Evolutionary conservation across 495 filamentous ascomycete species (phyloP).

Genomic region (Xylaria telfairii): DNA sequence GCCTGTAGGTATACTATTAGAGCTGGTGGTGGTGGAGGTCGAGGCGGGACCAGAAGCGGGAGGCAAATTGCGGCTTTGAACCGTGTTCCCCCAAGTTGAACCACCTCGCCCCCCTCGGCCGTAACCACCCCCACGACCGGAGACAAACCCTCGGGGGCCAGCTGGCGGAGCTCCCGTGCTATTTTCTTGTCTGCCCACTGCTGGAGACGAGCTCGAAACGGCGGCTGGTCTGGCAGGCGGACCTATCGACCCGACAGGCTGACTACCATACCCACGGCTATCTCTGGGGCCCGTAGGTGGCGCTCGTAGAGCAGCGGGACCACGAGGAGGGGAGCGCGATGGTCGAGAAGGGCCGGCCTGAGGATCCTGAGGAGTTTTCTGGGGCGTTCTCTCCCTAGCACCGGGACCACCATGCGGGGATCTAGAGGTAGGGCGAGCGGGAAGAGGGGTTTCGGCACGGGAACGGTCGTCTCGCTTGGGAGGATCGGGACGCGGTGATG

Average conservation of each 20-base stretch:
- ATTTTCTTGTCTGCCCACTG: conserved; percentile 42
- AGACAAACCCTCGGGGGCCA: conserved; percentile 54
- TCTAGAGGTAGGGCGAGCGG: conserved; percentile 40
- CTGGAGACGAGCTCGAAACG: conserved; percentile 32
- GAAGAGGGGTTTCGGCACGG: conserved; percentile 44
- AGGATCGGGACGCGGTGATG: conserved; percentile 50
- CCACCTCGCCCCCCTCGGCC: conserved; percentile 48
- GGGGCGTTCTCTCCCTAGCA: conserved; percentile 39
- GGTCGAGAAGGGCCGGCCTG: conserved; percentile 26
- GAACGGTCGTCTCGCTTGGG: conserved; percentile 51
- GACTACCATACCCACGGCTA: conserved; percentile 43
- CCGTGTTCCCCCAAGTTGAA: conserved; percentile 40
- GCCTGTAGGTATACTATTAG: conserved; percentile 51
- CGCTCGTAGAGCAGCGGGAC: conserved; percentile 53
- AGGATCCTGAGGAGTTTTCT: conserved; percentile 35
- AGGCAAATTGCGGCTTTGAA: conserved; percentile 43
- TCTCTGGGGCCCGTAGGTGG: conserved; percentile 55
- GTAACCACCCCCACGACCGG: conserved; percentile 45
- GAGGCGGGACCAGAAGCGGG: conserved; percentile 42
- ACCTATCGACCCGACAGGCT: conserved; percentile 38
- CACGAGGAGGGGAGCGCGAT: conserved; percentile 51
- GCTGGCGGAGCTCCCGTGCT: conserved; percentile 48
- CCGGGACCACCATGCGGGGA: conserved; percentile 31
- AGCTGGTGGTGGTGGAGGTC: conserved; percentile 34
- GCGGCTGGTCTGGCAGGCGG: conserved; percentile 41